Conservation (phyloP, 2,329 filamentous ascomycete species). For the Diplocarpon mali region DNA sequence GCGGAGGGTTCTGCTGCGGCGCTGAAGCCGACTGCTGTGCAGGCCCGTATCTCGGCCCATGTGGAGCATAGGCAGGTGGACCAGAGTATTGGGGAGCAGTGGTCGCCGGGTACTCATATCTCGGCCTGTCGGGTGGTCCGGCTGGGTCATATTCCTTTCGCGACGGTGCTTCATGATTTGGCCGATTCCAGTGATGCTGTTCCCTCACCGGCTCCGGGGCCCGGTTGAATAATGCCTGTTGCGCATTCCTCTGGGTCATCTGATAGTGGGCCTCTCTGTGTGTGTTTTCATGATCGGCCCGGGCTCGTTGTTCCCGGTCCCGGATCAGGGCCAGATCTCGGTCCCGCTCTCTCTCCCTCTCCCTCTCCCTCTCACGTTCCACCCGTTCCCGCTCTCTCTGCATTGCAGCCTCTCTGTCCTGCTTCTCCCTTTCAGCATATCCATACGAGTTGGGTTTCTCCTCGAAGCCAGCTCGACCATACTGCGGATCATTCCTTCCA, state of each 20-base stretch:
- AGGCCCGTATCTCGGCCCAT: conserved; percentile 25
- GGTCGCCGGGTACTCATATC: conserved; percentile 22
- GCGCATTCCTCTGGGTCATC: conserved; percentile 18
- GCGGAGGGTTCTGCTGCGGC: conserved; percentile 24
- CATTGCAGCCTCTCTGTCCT: conserved; percentile 26
- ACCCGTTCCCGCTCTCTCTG: conserved; percentile 18
- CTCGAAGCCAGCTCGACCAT: conserved; percentile 20
- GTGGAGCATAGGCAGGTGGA: conserved; percentile 20
- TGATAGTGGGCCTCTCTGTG: conserved; percentile 19
- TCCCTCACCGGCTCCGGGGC: conserved; percentile 21
- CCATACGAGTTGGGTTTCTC: conserved; percentile 32
- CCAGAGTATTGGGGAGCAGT: conserved; percentile 19
- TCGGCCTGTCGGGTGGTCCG: conserved; percentile 10
- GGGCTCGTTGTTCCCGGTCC: conserved; percentile 26
- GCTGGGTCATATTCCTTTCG: conserved; percentile 13
- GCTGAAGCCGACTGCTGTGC: conserved; percentile 26
- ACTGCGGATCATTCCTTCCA: conserved; percentile 29
- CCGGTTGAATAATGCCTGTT: conserved; percentile 11
- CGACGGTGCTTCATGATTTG: conserved; percentile 17
- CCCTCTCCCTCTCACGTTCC: conserved; percentile 28
- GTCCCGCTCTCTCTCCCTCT: conserved; percentile 31
- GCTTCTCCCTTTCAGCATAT: conserved; percentile 39
- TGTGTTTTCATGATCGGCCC: conserved; percentile 20
- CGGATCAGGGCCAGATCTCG: conserved; percentile 15
- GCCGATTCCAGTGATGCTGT: conserved; percentile 23